Evolutionary conservation across 805 yeast genomes (phyloP).

Genomic region (Candida insectorum): DNA sequence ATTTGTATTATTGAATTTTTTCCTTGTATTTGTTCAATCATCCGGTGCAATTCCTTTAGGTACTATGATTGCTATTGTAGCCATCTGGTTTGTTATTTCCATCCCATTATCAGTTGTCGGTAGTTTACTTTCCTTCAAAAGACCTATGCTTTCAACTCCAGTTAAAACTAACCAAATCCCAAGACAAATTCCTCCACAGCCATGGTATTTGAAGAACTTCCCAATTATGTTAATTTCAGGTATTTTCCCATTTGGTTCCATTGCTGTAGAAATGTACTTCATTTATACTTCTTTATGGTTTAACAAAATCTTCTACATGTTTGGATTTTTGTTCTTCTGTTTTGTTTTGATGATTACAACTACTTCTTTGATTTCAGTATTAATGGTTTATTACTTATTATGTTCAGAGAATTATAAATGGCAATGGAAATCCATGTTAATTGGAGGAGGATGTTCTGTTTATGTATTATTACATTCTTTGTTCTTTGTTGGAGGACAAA

Average conservation of each 20-base stretch:
- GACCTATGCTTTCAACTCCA: constrained; percentile 60
- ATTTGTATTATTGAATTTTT: constrained; percentile 74
- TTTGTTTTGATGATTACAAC: constrained; percentile 79
- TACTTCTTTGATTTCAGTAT: constrained; percentile 72
- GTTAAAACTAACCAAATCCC: constrained; percentile 94
- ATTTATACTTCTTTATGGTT: constrained; percentile 91
- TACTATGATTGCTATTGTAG: constrained; percentile 75
- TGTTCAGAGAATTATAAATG: constrained; percentile 92
- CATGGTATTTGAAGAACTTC: constrained; percentile 69
- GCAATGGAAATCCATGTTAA: constrained; percentile 92
- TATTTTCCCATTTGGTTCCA: constrained; percentile 89
- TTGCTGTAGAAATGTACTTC: constrained; percentile 92
- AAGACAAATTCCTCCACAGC: constrained; percentile 91
- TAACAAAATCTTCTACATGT: constrained; percentile 92
- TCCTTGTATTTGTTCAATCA: constrained; percentile 71
- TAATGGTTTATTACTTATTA: constrained; percentile 78
- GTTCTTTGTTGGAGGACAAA: constrained; percentile 61
- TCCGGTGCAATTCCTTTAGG: constrained; percentile 96
- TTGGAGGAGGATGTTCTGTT: constrained; percentile 85
- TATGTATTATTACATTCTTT: constrained; percentile 85
- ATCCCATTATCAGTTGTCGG: constrained; percentile 83
- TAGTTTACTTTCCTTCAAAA: constrained; percentile 72
- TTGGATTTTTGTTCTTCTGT: constrained; percentile 91
- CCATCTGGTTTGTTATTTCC: constrained; percentile 82
- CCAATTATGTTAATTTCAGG: constrained; percentile 78